Evolutionary conservation across 345 rosid species (phyloP), one percentile per base, ranked within the genome.

Genomic region (Angophora floribunda): DNA sequence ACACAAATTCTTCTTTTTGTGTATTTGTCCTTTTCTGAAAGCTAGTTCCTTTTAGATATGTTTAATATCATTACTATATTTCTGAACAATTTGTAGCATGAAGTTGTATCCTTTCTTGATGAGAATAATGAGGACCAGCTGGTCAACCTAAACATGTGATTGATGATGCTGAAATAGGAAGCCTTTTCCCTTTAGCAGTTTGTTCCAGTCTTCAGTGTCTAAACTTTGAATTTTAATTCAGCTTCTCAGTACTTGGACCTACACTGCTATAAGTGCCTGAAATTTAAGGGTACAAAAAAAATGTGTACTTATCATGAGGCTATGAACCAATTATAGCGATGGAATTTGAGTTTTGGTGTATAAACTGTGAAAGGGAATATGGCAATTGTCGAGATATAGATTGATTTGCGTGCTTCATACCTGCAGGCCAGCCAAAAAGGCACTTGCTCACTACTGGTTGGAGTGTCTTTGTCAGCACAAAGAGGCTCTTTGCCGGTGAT

Each of bases 391-490:
- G 16, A 30, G 59, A 85, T 32, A 84, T 61, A 50, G 50, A 49
- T 41, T 65, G 45, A 79, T 47, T 26, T 88, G 51, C 7, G 41
- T 49, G 26, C 47, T 53, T 82, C 61, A 65, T 90, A 47, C 70
- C 86, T 91, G 70, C 93, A 96, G 99, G 98, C 86, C 99, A 97
- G 88, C 99, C 99, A 17, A 97, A 97, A 89, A 92, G 99, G 85
- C 99, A 96, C 89, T 89, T 97, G 90, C 94, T 97, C 85, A 97
- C 99, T 85, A 96, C 99, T 41, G 99, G 99, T 52, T 97, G 99
- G 99, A 97, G 99, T 88, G 97, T 96, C 51, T 96, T 97, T 93
- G 97, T 97, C 79, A 95, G 98, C 94, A 95, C 96, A 17, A 97
- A 97, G 91, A 95, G 98, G 91, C 98, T 97, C 85, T 94, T 95